Conservation (phyloP, 2,329 filamentous ascomycete species). For the Colletotrichum gigasporum region DNA sequence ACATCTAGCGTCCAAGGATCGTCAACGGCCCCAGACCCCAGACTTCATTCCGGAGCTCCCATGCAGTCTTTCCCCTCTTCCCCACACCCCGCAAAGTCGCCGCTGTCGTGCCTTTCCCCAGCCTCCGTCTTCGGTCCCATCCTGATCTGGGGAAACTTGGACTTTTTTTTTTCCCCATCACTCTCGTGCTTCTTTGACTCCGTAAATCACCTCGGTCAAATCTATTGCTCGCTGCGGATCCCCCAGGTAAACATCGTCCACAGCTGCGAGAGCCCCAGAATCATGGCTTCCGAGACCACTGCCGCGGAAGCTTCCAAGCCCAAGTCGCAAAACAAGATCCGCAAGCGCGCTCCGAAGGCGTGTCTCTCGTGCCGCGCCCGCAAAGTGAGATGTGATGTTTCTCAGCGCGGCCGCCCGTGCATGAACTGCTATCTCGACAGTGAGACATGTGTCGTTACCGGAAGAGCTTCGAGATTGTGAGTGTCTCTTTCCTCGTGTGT, state of each 20-base stretch:
- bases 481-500: conserved; percentile 24
- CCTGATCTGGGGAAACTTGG: conserved; percentile 5
- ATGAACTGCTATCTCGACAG: conserved; percentile 63
- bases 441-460: conserved; percentile 52
- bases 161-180: conserved; percentile 14
- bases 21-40: conserved; percentile 26
- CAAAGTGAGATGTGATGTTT: conserved; percentile 61
- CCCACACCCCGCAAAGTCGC: conserved; percentile 38
- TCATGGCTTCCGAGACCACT: conserved; percentile 33
- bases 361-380: conserved; percentile 61
- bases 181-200: conserved; percentile 22
- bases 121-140: conserved; percentile 27
- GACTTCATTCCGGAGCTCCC: conserved; percentile 2
- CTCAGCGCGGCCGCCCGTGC: conserved; percentile 57
- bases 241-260: background rate
- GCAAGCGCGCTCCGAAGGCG: conserved; percentile 59
- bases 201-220: conserved; percentile 21
- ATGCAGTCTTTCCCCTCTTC: conserved; percentile 29
- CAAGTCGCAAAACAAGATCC: conserved; percentile 46
- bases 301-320: conserved; percentile 37
- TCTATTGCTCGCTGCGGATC: background rate
- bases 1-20: conserved; percentile 21
- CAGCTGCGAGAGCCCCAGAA: background rate
- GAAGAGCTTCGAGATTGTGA: conserved; percentile 50
- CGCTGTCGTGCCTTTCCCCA: conserved; percentile 7